Evolutionary conservation across 129 eudicot species (phyloP).

Genomic region (Cynara cardunculus): DNA sequence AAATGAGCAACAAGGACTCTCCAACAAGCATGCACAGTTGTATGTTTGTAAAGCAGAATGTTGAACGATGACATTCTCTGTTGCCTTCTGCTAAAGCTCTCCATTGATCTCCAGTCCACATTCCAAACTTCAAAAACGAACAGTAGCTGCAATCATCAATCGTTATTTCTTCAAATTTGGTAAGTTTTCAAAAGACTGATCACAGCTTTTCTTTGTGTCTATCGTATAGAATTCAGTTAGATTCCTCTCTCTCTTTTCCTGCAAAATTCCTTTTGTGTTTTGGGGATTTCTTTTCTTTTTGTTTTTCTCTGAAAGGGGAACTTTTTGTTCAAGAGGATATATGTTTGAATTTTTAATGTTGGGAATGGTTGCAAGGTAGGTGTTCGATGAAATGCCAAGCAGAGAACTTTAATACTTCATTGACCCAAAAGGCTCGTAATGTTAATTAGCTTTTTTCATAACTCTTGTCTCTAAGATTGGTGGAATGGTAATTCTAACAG

Average conservation of each 20-base stretch:
- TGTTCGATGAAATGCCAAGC: not conserved
- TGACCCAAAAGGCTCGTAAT: not conserved
- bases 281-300: not conserved
- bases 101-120: conserved; percentile 1
- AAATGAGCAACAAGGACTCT: conserved; percentile 22
- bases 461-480: too few relatives aligned
- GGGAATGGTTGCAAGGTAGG: not conserved
- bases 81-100: conserved; percentile 15
- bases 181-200: conserved; percentile 8
- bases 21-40: conserved; percentile 26
- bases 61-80: conserved; percentile 23
- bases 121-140: conserved; percentile 17
- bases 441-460: too few relatives aligned
- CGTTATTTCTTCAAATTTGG: conserved; percentile 2
- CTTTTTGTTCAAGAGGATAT: not conserved
- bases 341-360: not conserved
- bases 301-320: not conserved
- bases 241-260: conserved; percentile 14
- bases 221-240: not conserved
- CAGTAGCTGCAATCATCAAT: conserved; percentile 19
- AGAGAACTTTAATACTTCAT: not conserved
- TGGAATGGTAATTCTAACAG: too few relatives aligned
- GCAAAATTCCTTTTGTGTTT: conserved; percentile 9
- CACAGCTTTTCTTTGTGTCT: not conserved
- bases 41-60: conserved; percentile 19